Evolutionary conservation across 2,329 filamentous ascomycete genomes (phyloP), one percentile per base, ranked within the genome.

Genomic region (Fusarium agapanthi): DNA sequence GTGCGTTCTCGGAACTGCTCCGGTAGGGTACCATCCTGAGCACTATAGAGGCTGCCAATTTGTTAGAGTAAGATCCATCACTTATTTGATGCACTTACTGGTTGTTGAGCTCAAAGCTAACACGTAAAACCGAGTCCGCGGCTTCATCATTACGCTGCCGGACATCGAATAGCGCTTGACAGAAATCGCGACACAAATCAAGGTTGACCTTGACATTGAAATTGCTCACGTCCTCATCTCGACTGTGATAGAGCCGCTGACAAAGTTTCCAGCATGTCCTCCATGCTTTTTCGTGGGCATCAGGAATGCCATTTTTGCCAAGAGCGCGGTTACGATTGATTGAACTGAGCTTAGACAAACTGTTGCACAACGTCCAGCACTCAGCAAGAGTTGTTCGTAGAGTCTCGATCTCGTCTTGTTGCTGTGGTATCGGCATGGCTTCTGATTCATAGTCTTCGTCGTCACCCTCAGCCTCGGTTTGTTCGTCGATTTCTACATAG

Each of bases 361-460:
- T 97, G 79, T 97, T 98, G 84, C 95, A 98, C 20, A 98, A 84
- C 1, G 92, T 97, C 95, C 95, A 98, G 81, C 95, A 97, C 83
- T 97, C 94, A 69, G 92, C 90, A 22, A 98, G 86, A 6, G 95
- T 94, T 35, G 89, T 90, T 69, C 89, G 90, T n/a, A 97, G 84
- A 13, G 92, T 91, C 32, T 83, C 84, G 30, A 93, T 85, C 76
- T 94, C 91, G 56, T 86, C 85, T 61, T 89, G 85, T n/a, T 88
- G 85, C 62, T 80, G 82, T 44, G 80, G 81, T 40, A 81, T 78
- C 22, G 79, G 81, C 37, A 83, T 82, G 14, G 82, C 82, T 55
- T 83, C 82, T 45, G 87, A 87, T 10, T 84, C 83, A 24, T 84
- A 81, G 37, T 87, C 85, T 55, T 88, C 88, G 50, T 88, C 84